Percentiles rank a stretch among this genome's conserved stretches.
Conservation (phyloP, 257 asterid genomes). For the Fraxinus anomala region DNA sequence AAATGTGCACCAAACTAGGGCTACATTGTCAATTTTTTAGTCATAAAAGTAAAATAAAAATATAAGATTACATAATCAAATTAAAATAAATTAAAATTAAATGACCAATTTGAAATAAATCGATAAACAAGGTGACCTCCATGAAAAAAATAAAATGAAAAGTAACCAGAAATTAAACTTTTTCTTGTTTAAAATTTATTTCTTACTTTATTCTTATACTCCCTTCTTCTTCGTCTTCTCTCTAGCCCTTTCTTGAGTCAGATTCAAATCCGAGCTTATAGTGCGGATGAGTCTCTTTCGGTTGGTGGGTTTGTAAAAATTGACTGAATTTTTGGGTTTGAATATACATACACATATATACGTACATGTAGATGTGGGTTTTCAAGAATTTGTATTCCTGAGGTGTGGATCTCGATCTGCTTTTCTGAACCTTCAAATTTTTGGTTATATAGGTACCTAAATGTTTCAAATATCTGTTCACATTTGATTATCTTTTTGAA, state of each 20-base stretch:
- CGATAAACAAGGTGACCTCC: background rate
- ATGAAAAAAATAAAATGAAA: too few species aligned
- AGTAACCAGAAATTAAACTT: background rate
- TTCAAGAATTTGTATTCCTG: conserved; percentile 16
- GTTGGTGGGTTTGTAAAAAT: conserved; percentile 5
- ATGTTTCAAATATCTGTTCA: conserved; percentile 30
- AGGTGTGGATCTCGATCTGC: conserved; percentile 38
- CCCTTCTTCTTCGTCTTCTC: conserved; percentile 20
- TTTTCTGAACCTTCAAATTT: conserved; percentile 18
- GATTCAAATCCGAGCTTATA: conserved; percentile 29
- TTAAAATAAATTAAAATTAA: background rate
- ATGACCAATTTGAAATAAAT: background rate
- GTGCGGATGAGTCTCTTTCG: conserved; percentile 25
- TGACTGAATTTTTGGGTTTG: conserved; percentile 31
- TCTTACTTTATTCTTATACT: background rate
- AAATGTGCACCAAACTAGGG: too few species aligned
- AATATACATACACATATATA: conserved; percentile 7
- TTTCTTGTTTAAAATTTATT: background rate
- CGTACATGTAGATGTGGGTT: conserved; percentile 22
- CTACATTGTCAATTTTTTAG: too few species aligned
- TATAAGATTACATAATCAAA: background rate
- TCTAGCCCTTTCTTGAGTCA: conserved; percentile 25
- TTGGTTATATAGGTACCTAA: conserved; percentile 15
- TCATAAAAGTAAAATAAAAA: too few species aligned
- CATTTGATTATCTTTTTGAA: conserved; percentile 14